Evolutionary conservation across 768 basidiomycete genomes (phyloP), one percentile per base, ranked within the genome.

Genomic region (Naganishia antarctica): DNA sequence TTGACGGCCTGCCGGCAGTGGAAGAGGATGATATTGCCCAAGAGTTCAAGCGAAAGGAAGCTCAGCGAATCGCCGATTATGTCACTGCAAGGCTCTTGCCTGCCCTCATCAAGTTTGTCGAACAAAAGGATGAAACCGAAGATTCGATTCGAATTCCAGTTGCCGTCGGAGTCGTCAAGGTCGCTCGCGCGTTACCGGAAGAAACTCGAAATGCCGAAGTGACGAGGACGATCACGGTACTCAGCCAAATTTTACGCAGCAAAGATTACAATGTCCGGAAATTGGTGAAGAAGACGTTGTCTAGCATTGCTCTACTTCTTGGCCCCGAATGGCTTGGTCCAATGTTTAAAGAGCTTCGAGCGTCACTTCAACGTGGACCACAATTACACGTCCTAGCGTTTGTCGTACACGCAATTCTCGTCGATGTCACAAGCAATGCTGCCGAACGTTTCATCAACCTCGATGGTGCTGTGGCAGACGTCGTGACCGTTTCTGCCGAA

Each of bases 381-480:
- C 94, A 98, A 61, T 83, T 97, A 0, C 94, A 99, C 74, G 85
- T 98, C 18, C 81, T 97, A 31, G 92, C 93, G 1, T 88, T 87
- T 66, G 86, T 86, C 1, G 83, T 84, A 0, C 93, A 99, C 70
- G 83, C 89, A 0, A 78, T 98, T 21, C 80, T 98, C 40, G 83
- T 86, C n/a, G 84, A 90, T 62, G 82, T 93, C 47, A 91, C 90
- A 0, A 80, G 84, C 0, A 81, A 71, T 78, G 82, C 31, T 12
- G 51, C 68, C n/a, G 73, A 80, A 1, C 70, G 74, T 0, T 90
- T 93, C 73, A 74, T 78, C 41, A 81, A 80, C 25, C 81, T 97
- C 1, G 92, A 97, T 68, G 82, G 82, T 16, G 87, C 87, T 68
- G 86, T 91, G 21, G 83, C 84, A 47, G 88, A 91, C 69, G 81